Evolutionary conservation across 345 rosid genomes (phyloP), one percentile per base, ranked within the genome.

Genomic region (Heritiera littoralis): DNA sequence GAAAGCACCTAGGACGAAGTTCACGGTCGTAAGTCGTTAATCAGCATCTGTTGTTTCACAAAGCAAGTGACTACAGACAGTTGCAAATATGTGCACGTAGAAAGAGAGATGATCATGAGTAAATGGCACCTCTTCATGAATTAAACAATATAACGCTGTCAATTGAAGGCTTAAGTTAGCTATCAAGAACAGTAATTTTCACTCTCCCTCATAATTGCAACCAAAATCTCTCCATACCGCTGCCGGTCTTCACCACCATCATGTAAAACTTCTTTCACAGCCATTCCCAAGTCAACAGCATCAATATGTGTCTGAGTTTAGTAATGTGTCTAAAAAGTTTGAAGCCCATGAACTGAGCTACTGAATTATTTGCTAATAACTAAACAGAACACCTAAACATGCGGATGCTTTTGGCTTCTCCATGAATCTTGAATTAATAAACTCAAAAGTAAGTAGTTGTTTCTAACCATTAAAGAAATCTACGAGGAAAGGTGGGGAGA

Each of bases 181-280:
- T 17, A 5, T 45, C 14, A 17, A 7, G 52, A 18, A 41, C 6
- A 14, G 18, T 40, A 45, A 1, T 14, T 35, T 17, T 66, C 49
- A 14, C 55, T 23, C 52, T 41, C 0, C 32, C 51, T 66, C 10
- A 35, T 3, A 35, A 35, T 90, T 28, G 98, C 91, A 63, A 93
- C 52, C 69, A 93, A 59, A 79, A 95, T 98, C 75, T 89, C 95
- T 87, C 92, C 91, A 75, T 90, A 89, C 74, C 83, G 91, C 20
- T 76, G 87, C n/a, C 91, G 85, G 85, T 93, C 96, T 45, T 83
- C 87, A 1, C 80, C 72, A 76, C 85, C 84, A 56, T 91, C 91
- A 80, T 97, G 93, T 56, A 93, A 83, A 76, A 89, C 82, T 80
- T 95, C 97, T 84, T 93, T 95, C 81, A 90, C 99, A 66, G 96